Base-by-base conservation (phyloP, 2,329 filamentous ascomycete species). In the Ophiostoma sp. region DNA sequence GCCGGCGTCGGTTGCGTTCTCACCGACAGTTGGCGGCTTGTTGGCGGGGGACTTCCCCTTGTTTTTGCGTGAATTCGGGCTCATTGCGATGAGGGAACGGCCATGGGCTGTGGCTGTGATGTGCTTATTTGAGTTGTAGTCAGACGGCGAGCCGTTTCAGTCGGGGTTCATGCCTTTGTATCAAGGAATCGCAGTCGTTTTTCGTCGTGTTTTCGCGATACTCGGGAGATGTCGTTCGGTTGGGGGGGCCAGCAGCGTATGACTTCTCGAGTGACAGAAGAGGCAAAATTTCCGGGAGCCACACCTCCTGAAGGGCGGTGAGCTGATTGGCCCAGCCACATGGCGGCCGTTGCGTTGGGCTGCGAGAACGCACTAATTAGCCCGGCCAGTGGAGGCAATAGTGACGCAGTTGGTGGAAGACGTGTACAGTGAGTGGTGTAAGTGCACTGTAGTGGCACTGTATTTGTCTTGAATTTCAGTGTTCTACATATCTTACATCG, bases 271-370 rank as follows among this genome's bases (percentile, higher is more conserved):
- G 27, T 54, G 48, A 69, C 36, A 33, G 64, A 67, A 60, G 68
- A 69, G 68, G 70, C 70, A 66, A 71, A 71, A 68, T 62, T 68
- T 71, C 68, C 65, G 54, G 54, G 39, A 48, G 68, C 65, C 68
- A 69, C 68, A 68, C 57, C 44, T 31, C 11, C 17, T 44, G 60
- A 39, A n/a, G 65, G 36, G 33, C 33, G 35, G 62, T 8, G 57
- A 33, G 33, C 68, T 72, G 71, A 72, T 72, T 72, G 71, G 71
- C 20, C 68, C 66, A 72, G 68, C 67, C 68, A 72, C 68, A 66
- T 60, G 62, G 65, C 62, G 33, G 62, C 65, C 65, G 65, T 48
- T 48, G 65, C 8, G 65, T 41, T 67, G 65, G 65, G 65, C 65
- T 48, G 65, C 31, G 60, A 36, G 60, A 52, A 20, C 48, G 60